Base-by-base conservation (phyloP, 2,329 filamentous ascomycete species). In the Neoarthrinium moseri region DNA sequence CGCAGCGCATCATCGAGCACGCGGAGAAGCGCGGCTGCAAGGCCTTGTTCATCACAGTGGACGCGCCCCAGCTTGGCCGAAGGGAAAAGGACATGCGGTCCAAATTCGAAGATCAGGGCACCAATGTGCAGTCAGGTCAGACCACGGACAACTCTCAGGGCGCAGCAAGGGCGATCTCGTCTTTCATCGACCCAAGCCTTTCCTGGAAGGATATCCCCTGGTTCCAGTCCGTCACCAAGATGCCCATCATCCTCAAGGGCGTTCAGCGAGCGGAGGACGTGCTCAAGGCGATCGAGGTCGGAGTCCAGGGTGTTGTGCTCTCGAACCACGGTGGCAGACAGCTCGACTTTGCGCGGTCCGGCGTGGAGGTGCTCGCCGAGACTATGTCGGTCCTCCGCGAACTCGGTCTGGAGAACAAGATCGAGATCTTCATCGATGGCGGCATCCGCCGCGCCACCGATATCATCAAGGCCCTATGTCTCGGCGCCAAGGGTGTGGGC, bases 81-180 rank as follows among this genome's bases (percentile, higher is more conserved):
- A 80, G 94, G 55, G 94, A 99, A 69, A 99, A 97, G 74, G 94
- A 97, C 66, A 97, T 97, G 94, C 88, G 94, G 30, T 82, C 80
- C 54, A 97, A 97, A 69, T 95, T 95, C 64, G 82, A 81, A 29
- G 92, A 96, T 56, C 80, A 80, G 12, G 92, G 91, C 7, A 87
- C 86, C 22, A 87, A 84, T 60, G 89, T 97, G 12, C 94, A 97
- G 69, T 74, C 73, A 11, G 89, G 87, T 41, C 77, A 85, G 48
- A 68, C 77, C 44, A 89, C 92, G 17, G 91, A 97, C 68, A 90
- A 83, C 51, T 88, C 83, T 15, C 94, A 99, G 73, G 94, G 94
- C 41, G 94, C 92, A 2, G 92, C 94, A 5, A 83, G 94, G 51
- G 94, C 94, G 51, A 99, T 99, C 61, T 95, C 89, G 23, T 90